Conservation (phyloP, 2,329 filamentous ascomycete genomes). For the Alternaria sp. region DNA sequence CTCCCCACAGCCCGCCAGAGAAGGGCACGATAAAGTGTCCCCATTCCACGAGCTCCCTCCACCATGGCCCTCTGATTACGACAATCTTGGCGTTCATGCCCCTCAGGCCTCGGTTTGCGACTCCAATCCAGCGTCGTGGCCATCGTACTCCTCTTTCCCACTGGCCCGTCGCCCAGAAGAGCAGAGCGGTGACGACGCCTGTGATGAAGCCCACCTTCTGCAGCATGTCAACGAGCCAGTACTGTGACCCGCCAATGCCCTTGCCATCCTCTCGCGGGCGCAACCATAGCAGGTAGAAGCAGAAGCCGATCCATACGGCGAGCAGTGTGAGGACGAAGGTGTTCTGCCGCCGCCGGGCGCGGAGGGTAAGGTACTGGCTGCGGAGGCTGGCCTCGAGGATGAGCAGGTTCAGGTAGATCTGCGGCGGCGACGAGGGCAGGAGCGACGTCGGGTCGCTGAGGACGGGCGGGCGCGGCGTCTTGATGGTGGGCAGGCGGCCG, state of each 20-base stretch:
- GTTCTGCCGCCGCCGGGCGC: constrained; percentile 86
- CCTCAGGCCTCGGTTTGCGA: constrained; percentile 87
- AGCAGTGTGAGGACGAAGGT: constrained; percentile 88
- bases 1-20: constrained; percentile 51
- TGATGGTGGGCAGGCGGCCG: constrained; percentile 50
- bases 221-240: constrained; percentile 91
- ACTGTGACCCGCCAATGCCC: constrained; percentile 89
- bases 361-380: constrained; percentile 88
- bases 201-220: constrained; percentile 93
- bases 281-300: constrained; percentile 89
- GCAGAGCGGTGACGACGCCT: constrained; percentile 81
- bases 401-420: constrained; percentile 97
- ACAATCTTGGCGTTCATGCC: constrained; percentile 97
- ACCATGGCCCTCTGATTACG: constrained; percentile 81
- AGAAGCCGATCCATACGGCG: constrained; percentile 79
- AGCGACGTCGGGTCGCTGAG: constrained; percentile 74
- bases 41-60: constrained; percentile 76
- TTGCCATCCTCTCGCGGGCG: constrained; percentile 94
- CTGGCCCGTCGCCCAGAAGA: constrained; percentile 94
- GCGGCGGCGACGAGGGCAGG: constrained; percentile 87
- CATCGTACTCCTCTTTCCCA: constrained; percentile 95
- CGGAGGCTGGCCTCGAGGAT: constrained; percentile 95
- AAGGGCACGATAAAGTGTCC: constrained; percentile 80
- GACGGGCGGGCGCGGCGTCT: constrained; percentile 47
- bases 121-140: constrained; percentile 88